These are phyloP conservation scores for Trichosporon coremiiforme DNA, from an alignment of 1,284 basidiomycete species.

Conservation along the genomic window DNA sequence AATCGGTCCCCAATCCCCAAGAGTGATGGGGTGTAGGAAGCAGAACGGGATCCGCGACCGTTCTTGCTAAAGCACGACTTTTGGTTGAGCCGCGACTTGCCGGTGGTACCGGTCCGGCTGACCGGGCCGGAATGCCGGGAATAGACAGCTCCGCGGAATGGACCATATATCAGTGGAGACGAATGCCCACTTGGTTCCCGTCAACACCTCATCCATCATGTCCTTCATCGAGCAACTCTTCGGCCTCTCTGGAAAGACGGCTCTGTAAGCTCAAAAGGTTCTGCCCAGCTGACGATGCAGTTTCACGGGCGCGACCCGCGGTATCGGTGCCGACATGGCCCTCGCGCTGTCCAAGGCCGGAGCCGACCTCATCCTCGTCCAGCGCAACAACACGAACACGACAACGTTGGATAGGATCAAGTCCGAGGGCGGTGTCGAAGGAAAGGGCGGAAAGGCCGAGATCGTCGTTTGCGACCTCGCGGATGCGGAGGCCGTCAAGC, in stretches of 20 bases:
- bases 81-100: neutral
- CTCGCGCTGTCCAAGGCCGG: slow-evolving; percentile 64
- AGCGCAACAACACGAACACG: slow-evolving; percentile 64
- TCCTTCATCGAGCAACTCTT: slow-evolving; percentile 56
- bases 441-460: slow-evolving; percentile 22
- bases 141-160: neutral
- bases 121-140: neutral
- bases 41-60: too few species aligned
- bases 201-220: slow-evolving; percentile 22
- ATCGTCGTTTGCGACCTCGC: slow-evolving; percentile 75
- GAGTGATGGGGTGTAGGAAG: too few species aligned
- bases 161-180: too few species aligned
- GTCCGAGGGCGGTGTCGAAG: slow-evolving; percentile 54
- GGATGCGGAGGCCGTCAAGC: slow-evolving; percentile 68
- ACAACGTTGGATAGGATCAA: slow-evolving; percentile 64
- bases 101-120: neutral
- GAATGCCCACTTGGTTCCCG: neutral
- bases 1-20: too few species aligned
- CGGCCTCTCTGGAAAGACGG: slow-evolving; percentile 58
- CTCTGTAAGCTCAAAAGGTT: slow-evolving; percentile 51
- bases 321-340: slow-evolving; percentile 55
- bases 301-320: slow-evolving; percentile 56
- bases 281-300: slow-evolving; percentile 28
- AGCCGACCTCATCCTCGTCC: slow-evolving; percentile 77
- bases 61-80: too few species aligned